Conservation (phyloP, 495 filamentous ascomycete genomes). For the Halenospora varia region DNA sequence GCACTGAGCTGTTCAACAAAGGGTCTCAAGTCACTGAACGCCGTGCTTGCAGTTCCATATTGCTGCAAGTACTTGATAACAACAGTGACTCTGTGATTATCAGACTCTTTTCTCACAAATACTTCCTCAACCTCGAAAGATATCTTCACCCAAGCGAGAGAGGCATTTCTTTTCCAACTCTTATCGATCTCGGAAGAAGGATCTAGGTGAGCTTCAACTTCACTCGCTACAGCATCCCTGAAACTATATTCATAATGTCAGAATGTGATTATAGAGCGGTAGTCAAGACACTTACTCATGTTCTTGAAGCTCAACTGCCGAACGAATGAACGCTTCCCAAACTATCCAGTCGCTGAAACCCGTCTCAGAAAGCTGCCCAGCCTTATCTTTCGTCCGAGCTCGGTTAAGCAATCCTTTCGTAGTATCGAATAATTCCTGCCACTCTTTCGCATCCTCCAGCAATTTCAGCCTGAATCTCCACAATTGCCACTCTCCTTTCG, state of each 20-base stretch:
- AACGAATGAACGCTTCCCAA: slow-evolving; percentile 22
- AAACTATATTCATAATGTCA: slow-evolving; percentile 3
- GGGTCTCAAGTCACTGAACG: slow-evolving; percentile 19
- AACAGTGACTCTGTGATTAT: neutral
- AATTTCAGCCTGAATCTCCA: slow-evolving; percentile 18
- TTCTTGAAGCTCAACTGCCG: slow-evolving; percentile 6
- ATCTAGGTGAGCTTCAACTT: slow-evolving; percentile 24
- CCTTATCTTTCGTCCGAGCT: slow-evolving; percentile 21
- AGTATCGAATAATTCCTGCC: slow-evolving; percentile 22
- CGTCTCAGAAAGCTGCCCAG: slow-evolving; percentile 17
- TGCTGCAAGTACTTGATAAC: slow-evolving; percentile 19
- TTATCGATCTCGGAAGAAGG: slow-evolving; percentile 22
- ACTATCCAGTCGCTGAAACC: slow-evolving; percentile 23
- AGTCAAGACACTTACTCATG: slow-evolving; percentile 12
- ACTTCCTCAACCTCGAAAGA: neutral
- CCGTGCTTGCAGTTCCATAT: slow-evolving; percentile 20
- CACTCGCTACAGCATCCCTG: slow-evolving; percentile 1
- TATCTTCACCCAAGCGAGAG: slow-evolving; percentile 21
- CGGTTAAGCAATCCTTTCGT: slow-evolving; percentile 12
- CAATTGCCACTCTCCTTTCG: slow-evolving; percentile 27
- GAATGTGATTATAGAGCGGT: neutral
- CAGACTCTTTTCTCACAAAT: neutral
- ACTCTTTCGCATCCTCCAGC: slow-evolving; percentile 14
- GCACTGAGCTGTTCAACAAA: slow-evolving; percentile 13
- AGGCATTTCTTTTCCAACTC: slow-evolving; percentile 26